Evolutionary conservation across 106 monocot species (phyloP).

Genomic region (Allium sativum): DNA sequence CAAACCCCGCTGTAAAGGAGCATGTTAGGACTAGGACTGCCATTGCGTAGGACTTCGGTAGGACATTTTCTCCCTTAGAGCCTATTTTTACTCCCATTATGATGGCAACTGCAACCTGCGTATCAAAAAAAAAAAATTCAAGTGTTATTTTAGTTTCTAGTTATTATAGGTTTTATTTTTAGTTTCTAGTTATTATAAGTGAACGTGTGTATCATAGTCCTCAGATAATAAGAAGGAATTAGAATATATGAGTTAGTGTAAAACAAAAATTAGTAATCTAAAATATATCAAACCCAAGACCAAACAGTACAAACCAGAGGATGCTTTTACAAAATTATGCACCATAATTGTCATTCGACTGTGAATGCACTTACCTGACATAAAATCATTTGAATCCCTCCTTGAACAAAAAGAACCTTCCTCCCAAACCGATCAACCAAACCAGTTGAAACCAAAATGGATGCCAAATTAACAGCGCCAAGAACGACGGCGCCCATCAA

Average conservation of each 20-base stretch:
- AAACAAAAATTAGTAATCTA: not conserved
- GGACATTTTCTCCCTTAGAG: not conserved
- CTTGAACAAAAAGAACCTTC: slow-evolving; percentile 22
- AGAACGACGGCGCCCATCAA: slow-evolving; percentile 21
- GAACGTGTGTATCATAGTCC: not conserved
- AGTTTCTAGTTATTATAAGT: not conserved
- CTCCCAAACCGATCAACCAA: slow-evolving; percentile 28
- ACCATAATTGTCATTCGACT: no score
- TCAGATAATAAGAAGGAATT: not conserved
- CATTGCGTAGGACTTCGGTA: slow-evolving; percentile 6
- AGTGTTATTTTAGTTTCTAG: no score
- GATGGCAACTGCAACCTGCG: slow-evolving; percentile 25
- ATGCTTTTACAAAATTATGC: no score
- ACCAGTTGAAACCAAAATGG: slow-evolving; percentile 1
- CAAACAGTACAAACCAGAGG: not conserved
- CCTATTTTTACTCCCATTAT: slow-evolving; percentile 23
- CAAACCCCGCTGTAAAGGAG: slow-evolving; percentile 27
- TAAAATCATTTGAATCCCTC: slow-evolving; percentile 32
- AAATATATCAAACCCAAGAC: not conserved
- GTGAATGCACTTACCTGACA: slow-evolving; percentile 23
- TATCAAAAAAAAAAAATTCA: no score
- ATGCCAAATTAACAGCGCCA: slow-evolving; percentile 6
- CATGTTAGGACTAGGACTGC: slow-evolving; percentile 36
- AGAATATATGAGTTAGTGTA: not conserved
- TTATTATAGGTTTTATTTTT: not conserved